Percentiles rank a stretch among this genome's conserved stretches.
Conservation (phyloP, 805 yeast species). For the Wickerhamiella musiphila region DNA sequence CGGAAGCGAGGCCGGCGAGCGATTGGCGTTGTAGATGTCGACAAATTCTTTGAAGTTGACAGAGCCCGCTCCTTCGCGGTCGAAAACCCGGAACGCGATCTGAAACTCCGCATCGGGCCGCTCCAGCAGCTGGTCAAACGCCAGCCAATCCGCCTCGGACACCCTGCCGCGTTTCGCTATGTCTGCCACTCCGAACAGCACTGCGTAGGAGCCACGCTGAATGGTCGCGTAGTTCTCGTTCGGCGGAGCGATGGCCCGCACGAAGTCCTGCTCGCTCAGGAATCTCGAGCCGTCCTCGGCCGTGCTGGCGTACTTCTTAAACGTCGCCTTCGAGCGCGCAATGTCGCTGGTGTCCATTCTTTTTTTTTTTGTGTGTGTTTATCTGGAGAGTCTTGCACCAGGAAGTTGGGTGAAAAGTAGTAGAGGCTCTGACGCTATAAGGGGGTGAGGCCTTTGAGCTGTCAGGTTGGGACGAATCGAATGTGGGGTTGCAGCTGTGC, state of each 20-base stretch:
- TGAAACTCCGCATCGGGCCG: constrained; percentile 39
- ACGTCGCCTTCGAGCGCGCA: constrained; percentile 6
- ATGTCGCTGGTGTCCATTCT: background rate
- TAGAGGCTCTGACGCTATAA: too few relatives aligned
- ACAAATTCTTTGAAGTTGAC: constrained; percentile 27
- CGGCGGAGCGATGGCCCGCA: constrained; percentile 28
- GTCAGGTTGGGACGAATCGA: too few relatives aligned
- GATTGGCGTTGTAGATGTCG: constrained; percentile 22
- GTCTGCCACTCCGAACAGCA: constrained; percentile 72
- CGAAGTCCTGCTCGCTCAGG: constrained; percentile 27
- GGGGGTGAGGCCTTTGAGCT: too few relatives aligned
- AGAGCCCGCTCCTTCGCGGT: constrained; percentile 22
- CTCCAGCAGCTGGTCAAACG: constrained; percentile 40
- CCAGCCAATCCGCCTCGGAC: constrained; percentile 52
- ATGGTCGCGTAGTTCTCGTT: constrained; percentile 33
- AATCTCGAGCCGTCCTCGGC: constrained; percentile 18
- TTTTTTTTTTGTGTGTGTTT: too few relatives aligned
- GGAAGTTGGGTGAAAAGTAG: too few relatives aligned
- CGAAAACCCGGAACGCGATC: constrained; percentile 31
- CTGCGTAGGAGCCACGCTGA: constrained; percentile 42
- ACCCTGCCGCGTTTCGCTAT: constrained; percentile 50
- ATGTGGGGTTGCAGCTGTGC: too few relatives aligned
- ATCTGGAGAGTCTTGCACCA: too few relatives aligned
- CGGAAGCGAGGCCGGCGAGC: constrained; percentile 22
- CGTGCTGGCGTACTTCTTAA: constrained; percentile 12